These are phyloP conservation scores for Globomyces pollinis-pini DNA, from an alignment of 192 early-diverging fungal genomes.

Conservation along the genomic window DNA sequence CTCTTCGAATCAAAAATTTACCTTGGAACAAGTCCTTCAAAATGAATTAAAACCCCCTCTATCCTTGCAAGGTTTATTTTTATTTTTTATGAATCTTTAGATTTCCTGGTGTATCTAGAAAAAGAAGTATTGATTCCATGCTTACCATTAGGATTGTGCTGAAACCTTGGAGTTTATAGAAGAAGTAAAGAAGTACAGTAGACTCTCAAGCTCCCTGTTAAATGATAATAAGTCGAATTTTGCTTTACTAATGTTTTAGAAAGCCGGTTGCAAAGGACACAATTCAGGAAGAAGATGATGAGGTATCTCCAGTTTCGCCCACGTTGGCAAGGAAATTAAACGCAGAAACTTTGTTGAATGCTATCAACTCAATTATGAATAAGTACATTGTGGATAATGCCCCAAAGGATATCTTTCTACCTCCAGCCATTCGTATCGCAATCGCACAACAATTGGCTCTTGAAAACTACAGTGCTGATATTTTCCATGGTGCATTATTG, in stretches of 20 bases:
- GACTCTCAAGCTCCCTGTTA: too few species aligned
- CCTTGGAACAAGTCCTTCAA: neutral
- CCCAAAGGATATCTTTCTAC: neutral
- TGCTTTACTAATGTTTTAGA: too few species aligned
- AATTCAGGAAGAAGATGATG: too few species aligned
- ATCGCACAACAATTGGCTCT: too few species aligned
- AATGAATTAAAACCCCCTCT: neutral
- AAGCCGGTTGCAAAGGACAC: too few species aligned
- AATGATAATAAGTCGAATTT: too few species aligned
- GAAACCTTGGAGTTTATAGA: neutral
- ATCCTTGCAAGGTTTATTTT: neutral
- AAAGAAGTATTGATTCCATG: neutral
- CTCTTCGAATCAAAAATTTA: neutral
- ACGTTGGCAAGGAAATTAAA: too few species aligned
- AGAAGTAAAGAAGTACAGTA: neutral
- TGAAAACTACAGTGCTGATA: too few species aligned
- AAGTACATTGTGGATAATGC: neutral
- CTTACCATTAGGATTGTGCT: neutral
- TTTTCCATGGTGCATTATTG: neutral
- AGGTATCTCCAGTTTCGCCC: too few species aligned
- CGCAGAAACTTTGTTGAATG: too few species aligned
- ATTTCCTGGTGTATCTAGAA: constrained; percentile 2
- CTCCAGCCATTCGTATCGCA: neutral
- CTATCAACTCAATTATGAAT: too few species aligned
- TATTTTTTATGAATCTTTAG: neutral